Evolutionary conservation across 2,329 filamentous ascomycete genomes (phyloP).

Genomic region (Paraphoma sp.): DNA sequence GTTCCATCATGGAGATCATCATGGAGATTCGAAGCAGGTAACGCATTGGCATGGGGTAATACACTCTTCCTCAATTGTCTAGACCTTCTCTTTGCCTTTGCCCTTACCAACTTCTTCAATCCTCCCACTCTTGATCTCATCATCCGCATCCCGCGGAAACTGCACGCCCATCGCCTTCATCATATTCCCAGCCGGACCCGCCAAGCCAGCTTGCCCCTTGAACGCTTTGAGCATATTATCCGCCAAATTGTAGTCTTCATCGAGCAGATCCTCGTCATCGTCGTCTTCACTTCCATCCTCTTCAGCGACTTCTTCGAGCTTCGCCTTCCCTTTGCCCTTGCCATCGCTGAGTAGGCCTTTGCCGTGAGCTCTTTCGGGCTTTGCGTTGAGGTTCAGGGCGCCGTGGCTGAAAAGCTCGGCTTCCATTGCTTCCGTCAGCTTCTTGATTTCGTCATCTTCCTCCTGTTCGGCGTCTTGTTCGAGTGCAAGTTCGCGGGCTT

Average conservation of each 20-base stretch:
- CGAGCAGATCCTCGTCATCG: slow-evolving; percentile 60
- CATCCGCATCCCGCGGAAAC: slow-evolving; percentile 79
- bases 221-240: slow-evolving; percentile 93
- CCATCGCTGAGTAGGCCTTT: slow-evolving; percentile 5
- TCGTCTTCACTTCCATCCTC: slow-evolving; percentile 54
- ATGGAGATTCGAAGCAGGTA: neutral
- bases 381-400: slow-evolving; percentile 60
- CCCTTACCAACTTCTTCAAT: neutral
- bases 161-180: slow-evolving; percentile 84
- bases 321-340: slow-evolving; percentile 31
- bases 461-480: slow-evolving; percentile 50
- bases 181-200: slow-evolving; percentile 87
- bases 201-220: slow-evolving; percentile 84
- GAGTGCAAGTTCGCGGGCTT: slow-evolving; percentile 43
- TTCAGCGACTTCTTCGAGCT: slow-evolving; percentile 11
- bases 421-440: slow-evolving; percentile 74
- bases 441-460: slow-evolving; percentile 65
- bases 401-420: slow-evolving; percentile 73
- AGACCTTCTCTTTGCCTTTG: neutral
- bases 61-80: no score
- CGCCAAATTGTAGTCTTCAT: slow-evolving; percentile 86
- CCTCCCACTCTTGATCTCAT: slow-evolving; percentile 37
- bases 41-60: neutral
- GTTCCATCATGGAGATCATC: no score
- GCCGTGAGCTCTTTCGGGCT: slow-evolving; percentile 16